Conservation (phyloP, 345 rosid species). For the sweet orange (Citrus sinensis) region DVS_A1.0 CM039164.1:25367001-25367500, state of each 20-base stretch:
- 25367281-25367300: constrained; percentile 36
- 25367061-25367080: constrained; percentile 77
- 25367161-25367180: constrained; percentile 58
- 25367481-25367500: not conserved
- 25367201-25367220: constrained; percentile 32
- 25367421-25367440: not conserved
- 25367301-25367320: constrained; percentile 42
- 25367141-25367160: constrained; percentile 62
- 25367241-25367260: constrained; percentile 17
- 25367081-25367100: constrained; percentile 47
- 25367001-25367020: constrained; percentile 33
- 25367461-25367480: not conserved
- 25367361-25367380: not conserved
- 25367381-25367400: not conserved
- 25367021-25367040: constrained; percentile 98
- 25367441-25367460: not conserved
- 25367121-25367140: constrained; percentile 53
- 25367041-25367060: constrained; percentile 82
- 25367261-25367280: constrained; percentile 35
- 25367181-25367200: constrained; percentile 42
- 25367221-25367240: constrained; percentile 22
- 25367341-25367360: not conserved
- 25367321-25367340: constrained; percentile 28
- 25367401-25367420: not conserved
- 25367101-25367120: constrained; percentile 66